Percentiles rank a stretch among this genome's conserved stretches.
phyloP scores from a whole-genome alignment of 208 protist species.

The Trypanosoma grayi region DNA sequence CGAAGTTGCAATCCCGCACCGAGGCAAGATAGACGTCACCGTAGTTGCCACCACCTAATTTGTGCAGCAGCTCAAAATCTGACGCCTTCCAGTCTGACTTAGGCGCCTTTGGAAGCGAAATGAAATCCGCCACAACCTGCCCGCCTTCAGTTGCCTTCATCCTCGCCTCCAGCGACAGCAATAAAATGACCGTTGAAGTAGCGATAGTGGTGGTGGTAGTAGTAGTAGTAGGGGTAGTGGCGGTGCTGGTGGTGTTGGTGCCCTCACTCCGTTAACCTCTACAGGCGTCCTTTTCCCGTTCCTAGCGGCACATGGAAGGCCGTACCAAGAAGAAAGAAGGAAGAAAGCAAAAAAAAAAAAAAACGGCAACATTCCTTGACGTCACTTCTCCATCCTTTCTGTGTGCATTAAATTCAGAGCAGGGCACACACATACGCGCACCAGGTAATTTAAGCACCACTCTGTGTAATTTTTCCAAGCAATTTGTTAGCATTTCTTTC shows the following conservation, averaged over 20 bases:
- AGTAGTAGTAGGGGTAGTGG: not conserved
- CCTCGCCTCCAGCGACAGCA: constrained; percentile 23
- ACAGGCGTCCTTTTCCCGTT: too few species aligned
- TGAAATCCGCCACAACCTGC: constrained; percentile 64
- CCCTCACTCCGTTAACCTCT: too few species aligned
- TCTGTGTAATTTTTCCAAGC: too few species aligned
- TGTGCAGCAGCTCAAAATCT: constrained; percentile 96
- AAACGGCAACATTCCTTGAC: constrained; percentile 13
- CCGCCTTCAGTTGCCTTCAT: constrained; percentile 57
- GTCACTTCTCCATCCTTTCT: not conserved
- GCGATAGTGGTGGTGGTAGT: not conserved
- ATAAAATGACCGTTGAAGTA: too few species aligned
- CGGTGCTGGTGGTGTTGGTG: not conserved
- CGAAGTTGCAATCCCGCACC: constrained; percentile 96
- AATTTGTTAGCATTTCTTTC: too few species aligned
- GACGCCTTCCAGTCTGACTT: constrained; percentile 76
- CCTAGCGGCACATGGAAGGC: too few species aligned
- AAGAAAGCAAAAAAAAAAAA: constrained; percentile 31
- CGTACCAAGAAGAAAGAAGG: constrained; percentile 5
- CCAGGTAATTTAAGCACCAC: too few species aligned
- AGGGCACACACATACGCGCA: too few species aligned
- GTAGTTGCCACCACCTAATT: constrained; percentile 97
- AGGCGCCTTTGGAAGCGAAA: constrained; percentile 57
- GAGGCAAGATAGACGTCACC: constrained; percentile 98
- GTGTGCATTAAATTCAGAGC: too few species aligned